Evolutionary conservation across 495 filamentous ascomycete species (phyloP).

Genomic region (Gamarada debralockiae): DNA sequence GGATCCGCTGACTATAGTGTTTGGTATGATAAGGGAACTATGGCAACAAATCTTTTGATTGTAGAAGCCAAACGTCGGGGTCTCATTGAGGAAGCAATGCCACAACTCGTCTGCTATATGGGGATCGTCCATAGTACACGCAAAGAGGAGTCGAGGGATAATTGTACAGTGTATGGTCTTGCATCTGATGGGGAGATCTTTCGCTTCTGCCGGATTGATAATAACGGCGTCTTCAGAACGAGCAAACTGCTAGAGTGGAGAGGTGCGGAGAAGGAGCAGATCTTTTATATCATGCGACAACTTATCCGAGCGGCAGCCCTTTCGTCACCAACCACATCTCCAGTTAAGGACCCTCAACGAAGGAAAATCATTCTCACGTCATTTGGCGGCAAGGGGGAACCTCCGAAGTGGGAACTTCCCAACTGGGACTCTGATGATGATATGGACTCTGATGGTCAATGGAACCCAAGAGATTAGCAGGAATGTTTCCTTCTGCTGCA

Average conservation of each 20-base stretch:
- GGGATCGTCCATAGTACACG: conserved; percentile 8
- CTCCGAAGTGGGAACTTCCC: too few species aligned
- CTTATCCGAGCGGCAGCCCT: conserved; percentile 12
- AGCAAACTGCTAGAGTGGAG: conserved; percentile 12
- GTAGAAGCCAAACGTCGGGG: conserved; percentile 8
- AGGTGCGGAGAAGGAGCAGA: conserved; percentile 1
- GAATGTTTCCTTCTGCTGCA: too few species aligned
- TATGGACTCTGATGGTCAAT: too few species aligned
- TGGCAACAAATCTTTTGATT: conserved; percentile 13
- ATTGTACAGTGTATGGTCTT: conserved; percentile 8
- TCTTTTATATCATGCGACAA: conserved; percentile 11
- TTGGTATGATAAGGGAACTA: conserved; percentile 10
- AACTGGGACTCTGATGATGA: too few species aligned
- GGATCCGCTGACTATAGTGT: conserved; percentile 16
- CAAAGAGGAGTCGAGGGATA: conserved; percentile 12
- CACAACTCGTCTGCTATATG: conserved; percentile 15
- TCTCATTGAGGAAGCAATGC: conserved; percentile 2
- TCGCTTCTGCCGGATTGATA: conserved; percentile 18
- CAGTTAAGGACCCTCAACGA: conserved; percentile 9
- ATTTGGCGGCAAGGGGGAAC: conserved; percentile 1
- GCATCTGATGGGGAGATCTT: conserved; percentile 12
- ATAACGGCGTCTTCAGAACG: conserved; percentile 6
- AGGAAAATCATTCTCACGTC: conserved; percentile 5
- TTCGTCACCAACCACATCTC: conserved; percentile 11
- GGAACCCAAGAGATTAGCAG: too few species aligned